Evolutionary conservation across 1,139 yeast species (phyloP), one percentile per base, ranked within the genome.

Genomic region (Debaryomyces robertsiae): DNA sequence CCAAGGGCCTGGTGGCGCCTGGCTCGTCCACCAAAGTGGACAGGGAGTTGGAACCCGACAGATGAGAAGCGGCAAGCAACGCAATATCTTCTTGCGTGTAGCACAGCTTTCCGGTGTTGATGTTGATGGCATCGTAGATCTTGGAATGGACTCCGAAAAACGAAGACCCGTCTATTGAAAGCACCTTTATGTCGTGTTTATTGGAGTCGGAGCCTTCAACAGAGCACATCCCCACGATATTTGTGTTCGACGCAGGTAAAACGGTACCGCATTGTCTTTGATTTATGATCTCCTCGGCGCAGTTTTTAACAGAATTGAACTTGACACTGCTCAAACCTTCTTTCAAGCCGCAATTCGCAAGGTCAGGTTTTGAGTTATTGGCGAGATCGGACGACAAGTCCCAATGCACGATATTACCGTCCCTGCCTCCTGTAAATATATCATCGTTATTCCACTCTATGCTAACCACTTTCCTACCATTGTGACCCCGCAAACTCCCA

Each of bases 321-420:
- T 56, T 50, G 28, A 76, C 63, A 42, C 81, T 70, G 32, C 61
- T 56, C 18, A 77, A 50, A 0, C 82, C 82, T 48, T 74, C 77
- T 45, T 67, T 73, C 38, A 77, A 58, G 10, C 75, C 67, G 51
- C 82, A 77, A 27, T 59, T 60, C 14, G 54, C 45, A 2, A 70
- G 52, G 33, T 59, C 62, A 4, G 55, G 56, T 11, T 38, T 43
- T 1, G 36, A 30, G 29, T 33, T 24, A 24, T 33, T 30, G 7
- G 32, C 44, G 7, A 55, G 46, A 40, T 63, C 69, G 13, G 57
- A 56, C 10, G 75, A 62, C 30, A 82, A 63, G 58, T 82, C 84
- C 95, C 95, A 87, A 49, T 82, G 84, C 10, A 84, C 70, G 11
- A 87, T 77, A 44, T 77, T 79, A 2, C 94, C 94, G 55, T 86